These are phyloP conservation scores for Pleurotus tuoliensis DNA, from an alignment of 768 basidiomycete genomes.

Conservation along the genomic window DNA sequence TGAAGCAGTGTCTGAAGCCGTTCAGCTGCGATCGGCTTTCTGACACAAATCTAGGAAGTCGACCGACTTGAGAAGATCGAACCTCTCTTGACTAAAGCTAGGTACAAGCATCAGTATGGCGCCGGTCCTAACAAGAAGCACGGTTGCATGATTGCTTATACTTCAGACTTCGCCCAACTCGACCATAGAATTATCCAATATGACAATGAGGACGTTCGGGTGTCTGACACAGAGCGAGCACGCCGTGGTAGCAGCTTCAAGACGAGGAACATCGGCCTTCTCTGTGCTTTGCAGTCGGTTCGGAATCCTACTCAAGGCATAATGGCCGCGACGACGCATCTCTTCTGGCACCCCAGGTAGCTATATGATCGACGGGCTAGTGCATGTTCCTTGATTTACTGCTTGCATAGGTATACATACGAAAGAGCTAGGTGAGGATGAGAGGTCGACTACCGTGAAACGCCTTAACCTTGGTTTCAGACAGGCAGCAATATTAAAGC, in stretches of 20 bases:
- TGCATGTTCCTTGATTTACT: background rate
- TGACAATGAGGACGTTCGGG: conserved; percentile 58
- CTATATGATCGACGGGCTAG: conserved; percentile 16
- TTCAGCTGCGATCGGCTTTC: background rate
- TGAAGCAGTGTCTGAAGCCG: conserved; percentile 18
- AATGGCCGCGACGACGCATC: conserved; percentile 83
- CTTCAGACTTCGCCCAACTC: conserved; percentile 45
- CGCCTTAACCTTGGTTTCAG: conserved; percentile 29
- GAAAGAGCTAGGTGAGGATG: conserved; percentile 71
- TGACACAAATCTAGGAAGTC: conserved; percentile 61
- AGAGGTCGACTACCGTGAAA: background rate
- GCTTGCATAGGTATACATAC: conserved; percentile 61
- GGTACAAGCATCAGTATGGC: conserved; percentile 63
- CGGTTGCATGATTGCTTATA: conserved; percentile 81
- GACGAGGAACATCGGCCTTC: conserved; percentile 77
- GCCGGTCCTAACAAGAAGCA: conserved; percentile 77
- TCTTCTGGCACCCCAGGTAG: conserved; percentile 93
- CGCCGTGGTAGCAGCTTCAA: conserved; percentile 57
- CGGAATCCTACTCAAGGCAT: conserved; percentile 46
- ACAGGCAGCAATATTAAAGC: conserved; percentile 73
- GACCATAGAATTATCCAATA: conserved; percentile 55
- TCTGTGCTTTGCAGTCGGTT: conserved; percentile 60
- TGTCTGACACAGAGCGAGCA: conserved; percentile 26
- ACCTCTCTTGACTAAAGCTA: conserved; percentile 59
- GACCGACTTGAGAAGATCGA: conserved; percentile 74